These are phyloP conservation scores for Phytophthora vignae DNA, from an alignment of 352 stramenopile species.

Conservation along the genomic window DNA sequence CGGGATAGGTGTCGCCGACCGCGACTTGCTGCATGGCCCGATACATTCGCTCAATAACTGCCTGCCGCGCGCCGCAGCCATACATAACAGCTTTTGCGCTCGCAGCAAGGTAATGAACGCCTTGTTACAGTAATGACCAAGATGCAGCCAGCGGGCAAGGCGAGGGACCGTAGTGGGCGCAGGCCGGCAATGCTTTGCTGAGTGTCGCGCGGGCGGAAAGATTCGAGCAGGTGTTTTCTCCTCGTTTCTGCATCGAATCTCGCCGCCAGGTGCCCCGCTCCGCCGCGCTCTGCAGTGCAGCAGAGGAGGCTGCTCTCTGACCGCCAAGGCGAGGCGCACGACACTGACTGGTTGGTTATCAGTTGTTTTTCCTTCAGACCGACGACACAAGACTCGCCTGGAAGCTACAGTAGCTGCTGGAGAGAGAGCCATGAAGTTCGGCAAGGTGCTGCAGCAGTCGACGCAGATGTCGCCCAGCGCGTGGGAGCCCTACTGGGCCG, in stretches of 20 bases:
- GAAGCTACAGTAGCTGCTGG: background rate
- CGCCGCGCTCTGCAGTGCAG: constrained; percentile 18
- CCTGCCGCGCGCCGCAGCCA: constrained; percentile 8
- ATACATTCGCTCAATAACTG: constrained; percentile 35
- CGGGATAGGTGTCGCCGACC: constrained; percentile 24
- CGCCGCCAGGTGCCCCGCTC: constrained; percentile 31
- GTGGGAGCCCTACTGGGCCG: constrained; percentile 84
- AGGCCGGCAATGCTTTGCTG: background rate
- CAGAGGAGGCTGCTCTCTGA: background rate
- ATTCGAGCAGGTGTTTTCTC: constrained; percentile 43
- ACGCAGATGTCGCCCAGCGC: constrained; percentile 81
- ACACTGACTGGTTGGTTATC: constrained; percentile 43
- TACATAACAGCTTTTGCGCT: constrained; percentile 12
- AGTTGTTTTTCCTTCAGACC: constrained; percentile 27
- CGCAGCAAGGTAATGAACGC: too few species aligned
- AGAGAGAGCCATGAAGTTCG: constrained; percentile 78
- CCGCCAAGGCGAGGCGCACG: background rate
- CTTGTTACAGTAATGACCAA: constrained; percentile 7
- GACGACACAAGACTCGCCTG: background rate
- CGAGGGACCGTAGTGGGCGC: background rate
- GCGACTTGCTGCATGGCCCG: constrained; percentile 24
- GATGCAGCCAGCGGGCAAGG: background rate
- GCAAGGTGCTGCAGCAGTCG: constrained; percentile 89
- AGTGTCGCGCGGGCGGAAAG: constrained; percentile 14
- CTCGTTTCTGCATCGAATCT: constrained; percentile 50